Percentiles rank a stretch among this genome's conserved stretches.
Evolutionary conservation across 768 basidiomycete species (phyloP).

Genomic region (Coprinellus aureogranulatus): DNA sequence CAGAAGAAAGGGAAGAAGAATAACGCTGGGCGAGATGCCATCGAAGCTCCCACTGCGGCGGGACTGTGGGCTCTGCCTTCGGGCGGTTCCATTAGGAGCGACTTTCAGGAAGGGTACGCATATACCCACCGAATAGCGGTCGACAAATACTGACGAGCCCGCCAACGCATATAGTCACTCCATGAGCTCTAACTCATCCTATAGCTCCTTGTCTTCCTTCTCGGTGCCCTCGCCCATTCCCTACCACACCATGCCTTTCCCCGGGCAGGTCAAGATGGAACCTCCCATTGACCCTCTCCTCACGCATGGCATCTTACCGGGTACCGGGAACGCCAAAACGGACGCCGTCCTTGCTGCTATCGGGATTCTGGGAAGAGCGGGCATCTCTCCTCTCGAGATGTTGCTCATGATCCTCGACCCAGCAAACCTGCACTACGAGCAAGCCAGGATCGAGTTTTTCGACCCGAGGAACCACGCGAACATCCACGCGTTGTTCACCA

Average conservation of each 20-base stretch:
- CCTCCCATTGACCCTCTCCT: background rate
- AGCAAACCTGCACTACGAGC: background rate
- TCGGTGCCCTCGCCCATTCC: constrained; percentile 36
- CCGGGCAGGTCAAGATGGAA: background rate
- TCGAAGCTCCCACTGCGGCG: too few relatives aligned
- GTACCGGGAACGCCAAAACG: background rate
- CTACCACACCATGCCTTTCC: background rate
- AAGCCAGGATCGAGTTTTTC: background rate
- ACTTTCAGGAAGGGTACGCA: too few relatives aligned
- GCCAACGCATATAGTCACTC: too few relatives aligned
- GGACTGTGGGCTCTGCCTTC: too few relatives aligned
- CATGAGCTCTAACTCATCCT: constrained; percentile 22
- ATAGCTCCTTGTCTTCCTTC: constrained; percentile 53
- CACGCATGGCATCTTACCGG: background rate
- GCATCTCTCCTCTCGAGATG: background rate
- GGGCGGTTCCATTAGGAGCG: too few relatives aligned
- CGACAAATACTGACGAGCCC: too few relatives aligned
- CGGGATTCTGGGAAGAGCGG: background rate
- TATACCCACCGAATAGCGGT: too few relatives aligned
- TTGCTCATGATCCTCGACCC: background rate
- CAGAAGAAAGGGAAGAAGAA: too few relatives aligned
- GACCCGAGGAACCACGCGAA: background rate
- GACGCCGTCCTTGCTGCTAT: background rate
- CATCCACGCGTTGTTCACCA: background rate
- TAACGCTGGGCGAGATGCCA: too few relatives aligned